Percentiles rank a stretch among this genome's conserved stretches.
phyloP scores from a whole-genome alignment of 768 basidiomycete species.

The Leccinum pellstonianum region DNA sequence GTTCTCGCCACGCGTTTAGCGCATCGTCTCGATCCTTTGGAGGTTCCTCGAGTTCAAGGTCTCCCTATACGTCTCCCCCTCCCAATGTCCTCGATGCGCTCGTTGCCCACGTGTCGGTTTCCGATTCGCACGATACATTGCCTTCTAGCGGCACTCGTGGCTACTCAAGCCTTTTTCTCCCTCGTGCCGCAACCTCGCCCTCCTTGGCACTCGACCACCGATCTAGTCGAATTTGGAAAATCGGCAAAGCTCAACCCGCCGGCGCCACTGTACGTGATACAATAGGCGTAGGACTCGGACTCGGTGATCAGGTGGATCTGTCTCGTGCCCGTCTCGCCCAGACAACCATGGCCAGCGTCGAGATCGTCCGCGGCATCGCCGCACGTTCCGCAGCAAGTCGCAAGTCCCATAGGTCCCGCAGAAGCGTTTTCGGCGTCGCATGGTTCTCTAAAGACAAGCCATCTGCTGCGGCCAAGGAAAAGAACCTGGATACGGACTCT shows the following conservation, averaged over 20 bases:
- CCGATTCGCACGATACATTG: slow-evolving; percentile 22
- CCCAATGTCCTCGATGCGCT: slow-evolving; percentile 33
- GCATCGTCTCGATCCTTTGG: slow-evolving; percentile 18
- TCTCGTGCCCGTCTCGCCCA: slow-evolving; percentile 77
- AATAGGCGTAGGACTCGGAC: slow-evolving; percentile 28
- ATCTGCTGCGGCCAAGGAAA: slow-evolving; percentile 11
- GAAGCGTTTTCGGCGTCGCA: slow-evolving; percentile 24
- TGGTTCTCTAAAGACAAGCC: slow-evolving; percentile 33
- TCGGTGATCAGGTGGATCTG: slow-evolving; percentile 62
- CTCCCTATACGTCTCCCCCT: slow-evolving; percentile 31
- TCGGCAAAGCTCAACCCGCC: slow-evolving; percentile 11
- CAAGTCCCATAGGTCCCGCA: slow-evolving; percentile 20
- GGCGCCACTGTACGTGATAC: slow-evolving; percentile 23
- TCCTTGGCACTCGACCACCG: slow-evolving; percentile 12
- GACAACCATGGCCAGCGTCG: slow-evolving; percentile 86
- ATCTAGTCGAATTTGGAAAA: slow-evolving; percentile 28
- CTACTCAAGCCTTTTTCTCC: slow-evolving; percentile 53
- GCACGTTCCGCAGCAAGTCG: slow-evolving; percentile 17
- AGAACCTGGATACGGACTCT: slow-evolving; percentile 22
- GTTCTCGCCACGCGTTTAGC: slow-evolving; percentile 8
- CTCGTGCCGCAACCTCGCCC: slow-evolving; percentile 35
- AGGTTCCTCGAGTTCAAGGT: slow-evolving; percentile 29
- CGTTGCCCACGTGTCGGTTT: slow-evolving; percentile 31
- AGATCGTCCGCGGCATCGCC: slow-evolving; percentile 62
- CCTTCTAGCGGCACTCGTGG: slow-evolving; percentile 57